Conservation (phyloP, 768 basidiomycete species). For the Xanthoconium stramineum region DNA sequence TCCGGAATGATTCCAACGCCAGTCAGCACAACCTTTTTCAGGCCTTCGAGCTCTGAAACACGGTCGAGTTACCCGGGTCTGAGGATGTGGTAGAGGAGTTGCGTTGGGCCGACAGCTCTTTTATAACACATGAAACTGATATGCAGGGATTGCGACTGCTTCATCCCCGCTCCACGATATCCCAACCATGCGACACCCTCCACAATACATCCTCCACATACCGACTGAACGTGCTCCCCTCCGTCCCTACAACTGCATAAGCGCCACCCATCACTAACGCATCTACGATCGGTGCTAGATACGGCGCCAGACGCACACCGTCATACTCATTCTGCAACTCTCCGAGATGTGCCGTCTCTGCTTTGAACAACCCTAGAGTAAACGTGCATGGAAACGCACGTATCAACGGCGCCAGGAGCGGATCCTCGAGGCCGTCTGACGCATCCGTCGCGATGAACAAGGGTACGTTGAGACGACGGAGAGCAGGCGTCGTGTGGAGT, state of each 20-base stretch:
- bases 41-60: slow-evolving; percentile 50
- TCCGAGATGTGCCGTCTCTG: slow-evolving; percentile 30
- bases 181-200: slow-evolving; percentile 51
- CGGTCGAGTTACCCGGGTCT: slow-evolving; percentile 21
- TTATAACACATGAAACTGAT: too few species aligned
- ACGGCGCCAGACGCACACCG: slow-evolving; percentile 41
- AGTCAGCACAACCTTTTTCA: slow-evolving; percentile 43
- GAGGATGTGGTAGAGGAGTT: slow-evolving; percentile 14
- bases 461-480: slow-evolving; percentile 49
- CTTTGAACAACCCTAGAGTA: slow-evolving; percentile 50
- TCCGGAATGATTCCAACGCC: slow-evolving; percentile 48
- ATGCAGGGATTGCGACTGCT: background rate
- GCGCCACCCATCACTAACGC: slow-evolving; percentile 65
- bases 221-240: slow-evolving; percentile 71
- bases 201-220: slow-evolving; percentile 69
- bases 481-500: slow-evolving; percentile 33
- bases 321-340: slow-evolving; percentile 45
- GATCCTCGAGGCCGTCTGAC: slow-evolving; percentile 36
- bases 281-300: slow-evolving; percentile 64
- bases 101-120: too few species aligned
- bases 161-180: slow-evolving; percentile 49
- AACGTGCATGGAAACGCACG: slow-evolving; percentile 64
- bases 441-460: slow-evolving; percentile 69
- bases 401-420: slow-evolving; percentile 43
- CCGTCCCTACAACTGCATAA: slow-evolving; percentile 60